Base-by-base conservation (phyloP, 805 yeast genomes). In the Cyberlindnera euphorbiae region DNA sequence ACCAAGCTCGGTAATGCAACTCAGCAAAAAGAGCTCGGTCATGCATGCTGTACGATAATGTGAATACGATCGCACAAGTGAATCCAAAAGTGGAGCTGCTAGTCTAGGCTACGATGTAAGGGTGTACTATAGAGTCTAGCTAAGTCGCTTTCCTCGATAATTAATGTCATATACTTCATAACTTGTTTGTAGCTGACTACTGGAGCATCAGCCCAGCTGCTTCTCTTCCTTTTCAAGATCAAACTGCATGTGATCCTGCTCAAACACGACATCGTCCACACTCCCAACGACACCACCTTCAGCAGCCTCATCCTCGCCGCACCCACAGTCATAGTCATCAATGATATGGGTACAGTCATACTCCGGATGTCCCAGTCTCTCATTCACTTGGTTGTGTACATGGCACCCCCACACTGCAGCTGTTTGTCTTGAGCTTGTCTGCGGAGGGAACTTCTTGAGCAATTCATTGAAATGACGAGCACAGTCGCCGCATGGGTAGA, bases 401-500 rank as follows among this genome's bases (percentile, higher is more conserved):
- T 82, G 82, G 56, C 98, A 93, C 1, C 98, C 98, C 98, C 98
- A 93, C 46, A 85, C 63, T 0, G 96, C 87, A 1, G 98, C 97
- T 4, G 76, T 73, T 43, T 78, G 77, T 39, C 96, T 69, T 16
- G 82, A 71, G 7, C 76, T 67, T 4, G 82, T 70, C 53, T 93
- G 98, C 3, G 96, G 96, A 1, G 98, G 97, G 52, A 67, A 79
- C 50, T 81, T 69, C 38, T 65, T 53, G 38, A 93, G 61, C 46
- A 90, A 62, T 53, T 73, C 62, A 45, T 74, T 82, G 59, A 93
- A 93, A 59, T 93, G 97, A 46, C 85, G 69, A 0, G 98, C 97
- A 62, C 97, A 93, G 56, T 90, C 97, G 4, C 95, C 95, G 62
- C 97, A 90, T 0, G 98, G 98, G 47, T 93, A 93, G 8, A 93